Evolutionary conservation across 306 rosid species (phyloP).

Genomic region (Quercus glauca): DNA sequence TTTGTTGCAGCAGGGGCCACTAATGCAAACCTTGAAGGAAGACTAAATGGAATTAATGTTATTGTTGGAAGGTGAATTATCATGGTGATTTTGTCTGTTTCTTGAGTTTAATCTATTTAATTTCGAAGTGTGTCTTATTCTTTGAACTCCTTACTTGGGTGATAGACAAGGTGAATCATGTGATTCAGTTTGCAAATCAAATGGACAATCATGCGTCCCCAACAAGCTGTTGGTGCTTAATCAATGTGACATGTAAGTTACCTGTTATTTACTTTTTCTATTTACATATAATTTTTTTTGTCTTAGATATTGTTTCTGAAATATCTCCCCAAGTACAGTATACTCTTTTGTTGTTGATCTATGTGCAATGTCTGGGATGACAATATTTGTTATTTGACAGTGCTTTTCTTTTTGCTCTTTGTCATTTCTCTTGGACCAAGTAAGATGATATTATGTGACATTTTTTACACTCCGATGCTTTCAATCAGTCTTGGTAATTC

Average conservation of each 20-base stretch:
- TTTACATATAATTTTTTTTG: background rate
- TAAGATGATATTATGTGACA: background rate
- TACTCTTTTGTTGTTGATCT: slow-evolving; percentile 16
- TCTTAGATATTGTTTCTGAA: slow-evolving; percentile 7
- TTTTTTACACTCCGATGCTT: background rate
- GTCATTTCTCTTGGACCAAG: background rate
- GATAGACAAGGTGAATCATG: slow-evolving; percentile 89
- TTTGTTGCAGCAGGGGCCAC: slow-evolving; percentile 39
- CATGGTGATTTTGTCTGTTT: slow-evolving; percentile 6
- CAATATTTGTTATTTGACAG: background rate
- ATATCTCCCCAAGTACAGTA: slow-evolving; percentile 11
- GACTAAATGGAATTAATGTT: slow-evolving; percentile 74
- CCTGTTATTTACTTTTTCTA: slow-evolving; percentile 2
- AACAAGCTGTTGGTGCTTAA: slow-evolving; percentile 81
- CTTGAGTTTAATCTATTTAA: slow-evolving; percentile 2
- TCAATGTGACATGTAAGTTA: slow-evolving; percentile 84
- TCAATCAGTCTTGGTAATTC: background rate
- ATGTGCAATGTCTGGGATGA: background rate
- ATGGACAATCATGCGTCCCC: slow-evolving; percentile 84
- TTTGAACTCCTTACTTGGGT: slow-evolving; percentile 38
- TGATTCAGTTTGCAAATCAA: slow-evolving; percentile 76
- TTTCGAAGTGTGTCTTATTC: slow-evolving; percentile 27
- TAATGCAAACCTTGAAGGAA: slow-evolving; percentile 55
- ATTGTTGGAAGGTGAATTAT: slow-evolving; percentile 76
- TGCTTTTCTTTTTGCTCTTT: background rate